These are phyloP conservation scores for Psophocarpus tetragonolobus DNA, from an alignment of 306 rosid species.

Conservation along the genomic window DNA sequence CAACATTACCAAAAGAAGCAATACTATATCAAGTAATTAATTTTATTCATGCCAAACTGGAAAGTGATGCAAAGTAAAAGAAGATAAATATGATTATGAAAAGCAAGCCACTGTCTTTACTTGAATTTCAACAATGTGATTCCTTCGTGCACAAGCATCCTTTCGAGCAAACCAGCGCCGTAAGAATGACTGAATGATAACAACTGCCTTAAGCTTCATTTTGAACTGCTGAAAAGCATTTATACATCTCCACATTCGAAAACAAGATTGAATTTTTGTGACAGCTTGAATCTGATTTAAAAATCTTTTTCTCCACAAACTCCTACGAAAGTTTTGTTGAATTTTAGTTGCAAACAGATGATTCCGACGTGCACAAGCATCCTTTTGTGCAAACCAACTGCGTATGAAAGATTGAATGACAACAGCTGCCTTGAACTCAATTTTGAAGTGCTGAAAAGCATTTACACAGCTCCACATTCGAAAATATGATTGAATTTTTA, in stretches of 20 bases:
- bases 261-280: constrained; percentile 60
- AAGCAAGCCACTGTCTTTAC: constrained; percentile 50
- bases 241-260: constrained; percentile 69
- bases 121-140: constrained; percentile 63
- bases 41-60: not conserved
- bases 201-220: constrained; percentile 47
- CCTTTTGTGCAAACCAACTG: constrained; percentile 67
- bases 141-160: constrained; percentile 47
- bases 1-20: not conserved
- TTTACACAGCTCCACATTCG: constrained; percentile 70
- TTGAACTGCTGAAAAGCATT: constrained; percentile 54
- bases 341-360: constrained; percentile 56
- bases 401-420: constrained; percentile 70
- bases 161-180: constrained; percentile 71
- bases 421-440: constrained; percentile 47
- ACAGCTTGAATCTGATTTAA: constrained; percentile 54
- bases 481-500: constrained; percentile 63
- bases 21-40: not conserved
- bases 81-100: not conserved
- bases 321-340: constrained; percentile 58
- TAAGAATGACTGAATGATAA: constrained; percentile 62
- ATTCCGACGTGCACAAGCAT: constrained; percentile 46
- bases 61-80: constrained; percentile 17
- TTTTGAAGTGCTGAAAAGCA: constrained; percentile 52
- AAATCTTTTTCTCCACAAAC: constrained; percentile 64